Conservation (phyloP, 768 basidiomycete genomes). For the Pluteus cervinus region DNA sequence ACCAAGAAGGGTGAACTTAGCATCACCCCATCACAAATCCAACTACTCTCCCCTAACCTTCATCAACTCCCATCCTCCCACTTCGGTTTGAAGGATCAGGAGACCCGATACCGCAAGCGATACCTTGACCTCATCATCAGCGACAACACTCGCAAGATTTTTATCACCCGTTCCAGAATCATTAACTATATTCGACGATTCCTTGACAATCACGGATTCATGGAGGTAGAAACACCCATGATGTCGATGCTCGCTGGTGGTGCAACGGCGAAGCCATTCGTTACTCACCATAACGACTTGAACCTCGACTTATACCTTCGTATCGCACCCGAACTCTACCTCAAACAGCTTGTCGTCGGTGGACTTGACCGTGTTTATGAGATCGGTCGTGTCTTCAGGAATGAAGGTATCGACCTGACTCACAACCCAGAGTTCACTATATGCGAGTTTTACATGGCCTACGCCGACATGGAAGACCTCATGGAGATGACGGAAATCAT, state of each 20-base stretch:
- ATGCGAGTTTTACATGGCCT: constrained; percentile 99
- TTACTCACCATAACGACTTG: constrained; percentile 99
- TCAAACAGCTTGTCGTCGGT: constrained; percentile 96
- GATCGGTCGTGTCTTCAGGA: constrained; percentile 96
- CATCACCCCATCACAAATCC: constrained; percentile 73
- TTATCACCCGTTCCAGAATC: constrained; percentile 83
- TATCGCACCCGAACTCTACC: constrained; percentile 94
- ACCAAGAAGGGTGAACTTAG: constrained; percentile 96
- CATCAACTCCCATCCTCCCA: constrained; percentile 92
- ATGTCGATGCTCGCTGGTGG: constrained; percentile 95
- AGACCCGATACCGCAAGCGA: constrained; percentile 96
- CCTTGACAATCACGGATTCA: constrained; percentile 87
- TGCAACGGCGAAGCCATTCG: constrained; percentile 96
- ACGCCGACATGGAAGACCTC: constrained; percentile 97
- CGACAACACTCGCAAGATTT: constrained; percentile 82
- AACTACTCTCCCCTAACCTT: constrained; percentile 91
- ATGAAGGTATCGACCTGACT: constrained; percentile 97
- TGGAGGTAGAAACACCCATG: constrained; percentile 99
- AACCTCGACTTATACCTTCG: constrained; percentile 95
- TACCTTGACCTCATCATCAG: constrained; percentile 98
- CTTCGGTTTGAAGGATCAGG: constrained; percentile 95
- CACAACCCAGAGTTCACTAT: constrained; percentile 99
- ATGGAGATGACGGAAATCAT: constrained; percentile 96
- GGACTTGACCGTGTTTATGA: constrained; percentile 98
- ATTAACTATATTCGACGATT: constrained; percentile 91